Evolutionary conservation across 768 basidiomycete species (phyloP).

Genomic region (Leucosporidium scottii): DNA sequence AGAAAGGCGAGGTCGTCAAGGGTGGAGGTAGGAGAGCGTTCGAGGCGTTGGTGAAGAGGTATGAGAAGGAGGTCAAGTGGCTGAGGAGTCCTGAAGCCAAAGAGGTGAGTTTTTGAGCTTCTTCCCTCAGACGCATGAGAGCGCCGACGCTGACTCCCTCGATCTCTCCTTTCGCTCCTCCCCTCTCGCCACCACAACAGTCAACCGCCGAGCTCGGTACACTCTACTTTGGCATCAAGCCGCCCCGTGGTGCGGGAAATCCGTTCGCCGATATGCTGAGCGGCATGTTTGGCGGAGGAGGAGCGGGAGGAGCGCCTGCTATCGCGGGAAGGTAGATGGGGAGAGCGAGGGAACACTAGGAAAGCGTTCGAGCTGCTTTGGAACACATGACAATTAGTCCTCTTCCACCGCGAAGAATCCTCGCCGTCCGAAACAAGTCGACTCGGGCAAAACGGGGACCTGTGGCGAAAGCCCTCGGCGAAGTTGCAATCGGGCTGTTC

Average conservation of each 20-base stretch:
- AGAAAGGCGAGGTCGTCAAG: conserved; percentile 8
- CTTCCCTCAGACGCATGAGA: conserved; percentile 25
- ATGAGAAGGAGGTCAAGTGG: conserved; percentile 59
- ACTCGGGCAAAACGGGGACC: too few species aligned
- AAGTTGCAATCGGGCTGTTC: too few species aligned
- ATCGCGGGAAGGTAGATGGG: neutral
- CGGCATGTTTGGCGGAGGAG: conserved; percentile 71
- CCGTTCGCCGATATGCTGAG: conserved; percentile 69
- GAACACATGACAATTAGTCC: too few species aligned
- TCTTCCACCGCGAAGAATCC: too few species aligned
- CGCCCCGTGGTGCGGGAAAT: conserved; percentile 63
- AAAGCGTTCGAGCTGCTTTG: too few species aligned
- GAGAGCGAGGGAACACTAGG: too few species aligned
- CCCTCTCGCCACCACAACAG: conserved; percentile 42
- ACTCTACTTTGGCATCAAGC: conserved; percentile 80
- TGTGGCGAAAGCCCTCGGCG: too few species aligned
- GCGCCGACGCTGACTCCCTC: conserved; percentile 29
- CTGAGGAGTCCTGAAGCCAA: conserved; percentile 39
- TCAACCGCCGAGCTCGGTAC: conserved; percentile 60
- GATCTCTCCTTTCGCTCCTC: neutral
- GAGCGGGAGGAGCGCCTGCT: conserved; percentile 7
- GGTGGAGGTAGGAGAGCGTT: conserved; percentile 48
- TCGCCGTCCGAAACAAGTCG: too few species aligned
- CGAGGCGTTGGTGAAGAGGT: conserved; percentile 76
- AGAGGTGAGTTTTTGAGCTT: conserved; percentile 16